Conservation (phyloP, 2,329 filamentous ascomycete genomes). For the Scolecobasidium constrictum region DNA sequence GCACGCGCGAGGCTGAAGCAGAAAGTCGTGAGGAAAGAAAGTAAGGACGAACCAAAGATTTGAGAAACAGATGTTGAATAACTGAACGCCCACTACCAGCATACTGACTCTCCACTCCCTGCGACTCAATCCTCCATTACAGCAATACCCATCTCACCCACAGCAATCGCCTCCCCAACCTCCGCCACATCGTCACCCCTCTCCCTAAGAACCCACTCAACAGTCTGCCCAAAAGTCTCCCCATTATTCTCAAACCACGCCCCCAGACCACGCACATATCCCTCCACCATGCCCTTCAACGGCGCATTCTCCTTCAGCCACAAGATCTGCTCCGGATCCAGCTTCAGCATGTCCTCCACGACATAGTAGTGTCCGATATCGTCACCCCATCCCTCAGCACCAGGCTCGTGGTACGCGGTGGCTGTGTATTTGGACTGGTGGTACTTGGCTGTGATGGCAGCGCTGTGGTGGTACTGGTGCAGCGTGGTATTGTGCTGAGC, state of each 20-base stretch:
- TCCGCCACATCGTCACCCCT: constrained; percentile 40
- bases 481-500: constrained; percentile 16
- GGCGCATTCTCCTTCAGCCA: constrained; percentile 46
- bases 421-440: constrained; percentile 35
- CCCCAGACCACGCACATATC: constrained; percentile 39
- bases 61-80: background rate
- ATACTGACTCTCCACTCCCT: background rate
- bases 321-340: constrained; percentile 49
- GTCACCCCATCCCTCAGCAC: constrained; percentile 53
- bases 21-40: no score
- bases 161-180: constrained; percentile 54
- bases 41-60: no score
- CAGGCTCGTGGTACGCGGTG: constrained; percentile 39
- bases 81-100: no score
- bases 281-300: constrained; percentile 46
- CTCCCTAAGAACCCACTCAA: constrained; percentile 45
- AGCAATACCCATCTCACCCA: constrained; percentile 60
- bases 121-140: constrained; percentile 13
- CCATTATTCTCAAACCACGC: constrained; percentile 55
- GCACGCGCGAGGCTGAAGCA: no score
- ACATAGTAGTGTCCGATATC: constrained; percentile 54
- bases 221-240: constrained; percentile 49
- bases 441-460: constrained; percentile 26
- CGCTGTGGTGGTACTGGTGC: constrained; percentile 23
- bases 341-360: constrained; percentile 53